A percentile compares a stretch with the other conserved stretches of the same genome.
phyloP scores from a whole-genome alignment of 495 filamentous ascomycete genomes.

The Aspergillus campestris region DNA sequence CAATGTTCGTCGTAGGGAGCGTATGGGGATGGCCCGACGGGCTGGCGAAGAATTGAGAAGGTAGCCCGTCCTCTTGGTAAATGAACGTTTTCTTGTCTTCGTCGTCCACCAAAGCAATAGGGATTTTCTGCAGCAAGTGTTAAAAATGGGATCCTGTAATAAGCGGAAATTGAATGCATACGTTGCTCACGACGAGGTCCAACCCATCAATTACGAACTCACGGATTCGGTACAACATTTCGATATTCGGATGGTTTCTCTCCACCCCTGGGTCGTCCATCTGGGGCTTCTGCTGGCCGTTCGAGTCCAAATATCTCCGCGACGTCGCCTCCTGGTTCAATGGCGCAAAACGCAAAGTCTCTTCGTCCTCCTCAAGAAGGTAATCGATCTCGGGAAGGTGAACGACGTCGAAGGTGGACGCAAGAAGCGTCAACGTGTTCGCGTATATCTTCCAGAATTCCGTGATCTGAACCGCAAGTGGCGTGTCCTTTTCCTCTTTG shows the following conservation, averaged over 20 bases:
- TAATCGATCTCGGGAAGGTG: slow-evolving; percentile 54
- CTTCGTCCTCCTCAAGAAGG: slow-evolving; percentile 68
- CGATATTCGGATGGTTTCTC: slow-evolving; percentile 53
- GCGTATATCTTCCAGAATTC: slow-evolving; percentile 69
- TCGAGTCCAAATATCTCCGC: slow-evolving; percentile 38
- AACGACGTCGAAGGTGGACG: slow-evolving; percentile 49
- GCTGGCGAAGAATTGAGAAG: slow-evolving; percentile 39
- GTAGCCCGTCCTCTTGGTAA: slow-evolving; percentile 48
- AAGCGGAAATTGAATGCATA: slow-evolving; percentile 13
- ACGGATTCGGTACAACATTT: slow-evolving; percentile 62
- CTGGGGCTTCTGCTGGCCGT: slow-evolving; percentile 43
- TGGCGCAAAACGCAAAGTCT: slow-evolving; percentile 66
- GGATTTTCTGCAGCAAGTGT: slow-evolving; percentile 29
- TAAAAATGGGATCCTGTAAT: not conserved
- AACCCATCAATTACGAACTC: slow-evolving; percentile 62
- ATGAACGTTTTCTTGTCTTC: slow-evolving; percentile 45
- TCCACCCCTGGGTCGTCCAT: slow-evolving; percentile 48
- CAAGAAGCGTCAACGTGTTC: slow-evolving; percentile 54
- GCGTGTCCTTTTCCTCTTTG: slow-evolving; percentile 46
- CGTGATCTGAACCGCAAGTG: slow-evolving; percentile 50
- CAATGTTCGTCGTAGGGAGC: slow-evolving; percentile 31
- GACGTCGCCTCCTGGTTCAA: slow-evolving; percentile 44
- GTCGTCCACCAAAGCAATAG: slow-evolving; percentile 37
- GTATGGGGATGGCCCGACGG: slow-evolving; percentile 30
- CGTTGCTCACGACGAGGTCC: slow-evolving; percentile 46